Base-by-base conservation (phyloP, 495 filamentous ascomycete genomes). In the Hyphodiscus hymeniophilus region DNA sequence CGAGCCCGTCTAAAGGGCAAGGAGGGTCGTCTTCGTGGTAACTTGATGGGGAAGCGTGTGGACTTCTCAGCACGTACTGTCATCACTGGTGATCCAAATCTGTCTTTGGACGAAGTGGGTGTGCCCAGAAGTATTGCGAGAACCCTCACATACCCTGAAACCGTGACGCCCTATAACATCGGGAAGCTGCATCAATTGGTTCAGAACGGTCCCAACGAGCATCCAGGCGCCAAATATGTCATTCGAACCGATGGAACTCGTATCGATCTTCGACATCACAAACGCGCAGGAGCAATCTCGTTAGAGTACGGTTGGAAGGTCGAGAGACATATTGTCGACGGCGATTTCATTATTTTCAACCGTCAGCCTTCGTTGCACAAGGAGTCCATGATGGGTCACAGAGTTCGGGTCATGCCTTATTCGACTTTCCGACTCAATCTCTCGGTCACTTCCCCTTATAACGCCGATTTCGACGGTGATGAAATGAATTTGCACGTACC, bases 401-500 rank as follows among this genome's bases (percentile, higher is more conserved):
- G 89, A 43, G 91, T 99, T 32, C 81, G 82, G 26, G 92, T 99
- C 34, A 95, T 99, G 92, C 92, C 92, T 0, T 99, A 91, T 64
- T 99, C 92, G 2, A 99, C 92, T 1, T 99, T 99, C 72, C 79
- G 92, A 26, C 75, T 99, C 18, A 99, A 99, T 58, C 66, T 99
- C 49, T 99, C 92, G 1, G 92, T 99, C 57, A 99, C 92, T 0
- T 91, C 89, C 34, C 92, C 92, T 1, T 99, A 99, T 71, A 99
- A 99, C 66, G 92, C 92, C 51, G 92, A 99, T 82, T 99, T 99
- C 62, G 92, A 99, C 61, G 92, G 92, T 54, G 92, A 99, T 66
- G 92, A 99, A 67, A 99, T 99, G 92, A 99, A 99, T 61, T 78
- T 99, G 65, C 92, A 99, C 73, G 94, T 99, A 34, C 94, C 92